These are phyloP conservation scores for Colletotrichum nymphaeae DNA, from an alignment of 2,329 filamentous ascomycete species.

Conservation along the genomic window DNA sequence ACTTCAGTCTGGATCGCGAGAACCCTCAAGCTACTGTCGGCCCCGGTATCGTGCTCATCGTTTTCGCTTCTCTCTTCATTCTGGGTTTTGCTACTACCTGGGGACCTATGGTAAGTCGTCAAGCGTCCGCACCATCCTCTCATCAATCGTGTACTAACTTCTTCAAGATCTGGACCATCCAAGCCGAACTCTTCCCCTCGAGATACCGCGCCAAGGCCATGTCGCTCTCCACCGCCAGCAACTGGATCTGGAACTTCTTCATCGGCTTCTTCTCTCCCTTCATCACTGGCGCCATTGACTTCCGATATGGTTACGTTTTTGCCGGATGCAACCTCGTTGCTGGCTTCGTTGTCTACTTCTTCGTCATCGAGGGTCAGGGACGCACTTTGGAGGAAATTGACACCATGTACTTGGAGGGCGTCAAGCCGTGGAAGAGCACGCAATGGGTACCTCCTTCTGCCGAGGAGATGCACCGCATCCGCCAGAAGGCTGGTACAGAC, in stretches of 20 bases:
- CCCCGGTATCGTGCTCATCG: conserved; percentile 70
- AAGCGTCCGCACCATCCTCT: background rate
- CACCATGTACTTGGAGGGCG: conserved; percentile 77
- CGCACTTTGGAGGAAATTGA: conserved; percentile 84
- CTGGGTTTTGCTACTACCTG: conserved; percentile 68
- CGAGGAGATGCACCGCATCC: conserved; percentile 55
- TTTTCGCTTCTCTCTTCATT: conserved; percentile 73
- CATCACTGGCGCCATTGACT: conserved; percentile 78
- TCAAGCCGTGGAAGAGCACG: conserved; percentile 71
- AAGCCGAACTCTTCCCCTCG: conserved; percentile 73
- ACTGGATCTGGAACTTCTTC: conserved; percentile 81
- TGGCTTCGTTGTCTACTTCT: conserved; percentile 78
- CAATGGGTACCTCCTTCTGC: conserved; percentile 61
- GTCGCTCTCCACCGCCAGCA: conserved; percentile 69
- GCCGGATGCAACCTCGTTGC: conserved; percentile 76
- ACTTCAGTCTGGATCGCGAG: conserved; percentile 56
- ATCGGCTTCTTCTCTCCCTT: conserved; percentile 84
- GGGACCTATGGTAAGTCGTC: conserved; percentile 31
- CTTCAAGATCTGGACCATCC: conserved; percentile 66
- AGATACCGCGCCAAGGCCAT: conserved; percentile 71
- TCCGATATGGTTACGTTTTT: conserved; percentile 81
- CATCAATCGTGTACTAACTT: background rate
- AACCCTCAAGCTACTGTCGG: conserved; percentile 48
- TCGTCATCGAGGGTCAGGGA: conserved; percentile 79
- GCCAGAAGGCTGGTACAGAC: conserved; percentile 54